Evolutionary conservation across 1,284 basidiomycete species (phyloP).

Genomic region (Austroboletus novae-zelandiae): DNA sequence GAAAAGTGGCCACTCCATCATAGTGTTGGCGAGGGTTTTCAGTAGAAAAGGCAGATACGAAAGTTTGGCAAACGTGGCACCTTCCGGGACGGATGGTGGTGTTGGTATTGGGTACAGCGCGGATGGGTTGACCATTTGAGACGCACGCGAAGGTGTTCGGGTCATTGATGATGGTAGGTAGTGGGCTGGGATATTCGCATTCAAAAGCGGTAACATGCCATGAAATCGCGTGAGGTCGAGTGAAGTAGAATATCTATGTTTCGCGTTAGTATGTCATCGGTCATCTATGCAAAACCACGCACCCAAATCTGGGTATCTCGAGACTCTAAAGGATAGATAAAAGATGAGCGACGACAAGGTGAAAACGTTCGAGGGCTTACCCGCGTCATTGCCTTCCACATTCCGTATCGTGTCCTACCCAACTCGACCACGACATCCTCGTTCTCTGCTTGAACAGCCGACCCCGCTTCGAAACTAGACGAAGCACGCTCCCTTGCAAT

Average conservation of each 20-base stretch:
- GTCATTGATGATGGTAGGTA: slow-evolving; percentile 40
- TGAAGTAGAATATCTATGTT: slow-evolving; percentile 69
- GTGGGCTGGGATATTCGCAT: slow-evolving; percentile 65
- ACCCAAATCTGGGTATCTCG: slow-evolving; percentile 82
- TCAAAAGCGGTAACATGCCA: slow-evolving; percentile 67
- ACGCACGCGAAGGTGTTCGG: slow-evolving; percentile 35
- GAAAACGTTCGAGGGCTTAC: slow-evolving; percentile 32
- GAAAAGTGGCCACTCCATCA: slow-evolving; percentile 84
- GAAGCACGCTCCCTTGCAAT: slow-evolving; percentile 31
- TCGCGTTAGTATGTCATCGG: slow-evolving; percentile 3
- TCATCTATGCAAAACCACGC: slow-evolving; percentile 14
- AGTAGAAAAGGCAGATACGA: slow-evolving; percentile 86
- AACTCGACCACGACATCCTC: slow-evolving; percentile 61
- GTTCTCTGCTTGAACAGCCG: slow-evolving; percentile 4
- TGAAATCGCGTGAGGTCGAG: slow-evolving; percentile 82
- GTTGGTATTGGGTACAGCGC: slow-evolving; percentile 44
- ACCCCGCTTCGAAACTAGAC: not conserved
- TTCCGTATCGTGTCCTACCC: slow-evolving; percentile 75
- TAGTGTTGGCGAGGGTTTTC: slow-evolving; percentile 79
- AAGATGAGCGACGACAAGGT: not conserved
- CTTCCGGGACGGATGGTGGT: slow-evolving; percentile 40
- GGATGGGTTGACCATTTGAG: slow-evolving; percentile 48
- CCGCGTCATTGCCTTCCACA: slow-evolving; percentile 88
- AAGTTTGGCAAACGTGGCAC: slow-evolving; percentile 59
- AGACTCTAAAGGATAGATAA: slow-evolving; percentile 51